These are phyloP conservation scores for Lactifluus pinguis DNA, from an alignment of 768 basidiomycete species.

Conservation along the genomic window DNA sequence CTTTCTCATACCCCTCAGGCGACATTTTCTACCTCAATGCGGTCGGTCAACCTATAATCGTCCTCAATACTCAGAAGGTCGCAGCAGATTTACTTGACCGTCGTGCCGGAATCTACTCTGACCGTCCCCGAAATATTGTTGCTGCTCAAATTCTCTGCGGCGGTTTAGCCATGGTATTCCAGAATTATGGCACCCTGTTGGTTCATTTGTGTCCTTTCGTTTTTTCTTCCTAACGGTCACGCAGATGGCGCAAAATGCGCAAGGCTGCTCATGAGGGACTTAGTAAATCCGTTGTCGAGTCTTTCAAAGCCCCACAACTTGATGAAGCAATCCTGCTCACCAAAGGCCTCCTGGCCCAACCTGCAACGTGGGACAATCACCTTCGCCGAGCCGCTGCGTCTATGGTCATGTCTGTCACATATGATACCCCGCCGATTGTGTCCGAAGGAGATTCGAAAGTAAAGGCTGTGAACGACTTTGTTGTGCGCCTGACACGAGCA, in stretches of 20 bases:
- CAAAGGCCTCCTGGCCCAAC: conserved; percentile 3
- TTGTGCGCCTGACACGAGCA: conserved; percentile 10
- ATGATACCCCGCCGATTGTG: conserved; percentile 10
- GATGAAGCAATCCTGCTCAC: conserved; percentile 14
- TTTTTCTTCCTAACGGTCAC: background rate
- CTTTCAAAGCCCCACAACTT: conserved; percentile 4
- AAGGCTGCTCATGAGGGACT: conserved; percentile 13
- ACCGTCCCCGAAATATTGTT: conserved; percentile 16
- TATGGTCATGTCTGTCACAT: conserved; percentile 11
- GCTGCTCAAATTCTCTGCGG: conserved; percentile 14
- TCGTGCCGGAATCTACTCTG: conserved; percentile 15
- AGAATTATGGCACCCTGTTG: conserved; percentile 12
- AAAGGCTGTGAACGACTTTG: conserved; percentile 14
- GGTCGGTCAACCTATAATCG: conserved; percentile 18
- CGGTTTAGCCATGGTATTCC: conserved; percentile 13
- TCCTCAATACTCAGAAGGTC: conserved; percentile 22
- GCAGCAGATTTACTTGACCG: conserved; percentile 22
- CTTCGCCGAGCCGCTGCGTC: conserved; percentile 15
- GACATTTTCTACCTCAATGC: conserved; percentile 18
- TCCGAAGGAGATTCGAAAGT: conserved; percentile 8
- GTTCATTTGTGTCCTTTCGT: background rate
- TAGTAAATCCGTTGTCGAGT: background rate
- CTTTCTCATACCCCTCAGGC: conserved; percentile 9
- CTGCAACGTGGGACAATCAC: conserved; percentile 9
- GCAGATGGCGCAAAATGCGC: conserved; percentile 19